Evolutionary conservation across 352 stramenopile species (phyloP).

Genomic region (Phytopythium helicoides): DNA sequence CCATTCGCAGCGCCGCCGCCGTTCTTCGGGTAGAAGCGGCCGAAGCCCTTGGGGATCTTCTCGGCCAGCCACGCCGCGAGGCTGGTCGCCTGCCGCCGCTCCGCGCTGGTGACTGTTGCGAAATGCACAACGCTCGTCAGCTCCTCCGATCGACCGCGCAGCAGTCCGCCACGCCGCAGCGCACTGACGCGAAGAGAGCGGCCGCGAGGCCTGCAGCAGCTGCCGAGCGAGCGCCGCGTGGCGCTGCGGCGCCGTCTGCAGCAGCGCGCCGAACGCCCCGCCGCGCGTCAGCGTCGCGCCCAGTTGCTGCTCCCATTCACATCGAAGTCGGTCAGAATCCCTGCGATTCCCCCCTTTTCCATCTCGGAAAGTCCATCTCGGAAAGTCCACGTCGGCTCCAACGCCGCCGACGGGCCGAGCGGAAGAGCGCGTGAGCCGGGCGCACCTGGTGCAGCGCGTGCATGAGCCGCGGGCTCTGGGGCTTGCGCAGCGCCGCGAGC

Average conservation of each 20-base stretch:
- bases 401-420: too few species aligned
- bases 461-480: constrained; percentile 50
- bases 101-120: constrained; percentile 43
- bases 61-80: constrained; percentile 77
- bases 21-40: constrained; percentile 86
- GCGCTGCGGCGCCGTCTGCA: constrained; percentile 28
- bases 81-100: constrained; percentile 51
- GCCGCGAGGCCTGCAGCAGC: constrained; percentile 47
- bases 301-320: constrained; percentile 45
- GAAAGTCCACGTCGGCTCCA: too few species aligned
- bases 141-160: too few species aligned
- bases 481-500: constrained; percentile 47
- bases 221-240: constrained; percentile 37
- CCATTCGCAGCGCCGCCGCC: constrained; percentile 20
- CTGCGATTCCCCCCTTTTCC: too few species aligned
- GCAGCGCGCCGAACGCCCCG: constrained; percentile 25
- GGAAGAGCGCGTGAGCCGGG: neutral
- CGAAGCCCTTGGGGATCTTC: constrained; percentile 80
- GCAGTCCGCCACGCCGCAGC: too few species aligned
- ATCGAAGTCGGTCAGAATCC: too few species aligned
- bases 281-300: constrained; percentile 54
- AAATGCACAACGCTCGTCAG: too few species aligned
- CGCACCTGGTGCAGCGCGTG: constrained; percentile 74
- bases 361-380: too few species aligned
- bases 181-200: constrained; percentile 60